Evolutionary conservation across 768 basidiomycete species (phyloP).

Genomic region (Lactarius quietus): DNA sequence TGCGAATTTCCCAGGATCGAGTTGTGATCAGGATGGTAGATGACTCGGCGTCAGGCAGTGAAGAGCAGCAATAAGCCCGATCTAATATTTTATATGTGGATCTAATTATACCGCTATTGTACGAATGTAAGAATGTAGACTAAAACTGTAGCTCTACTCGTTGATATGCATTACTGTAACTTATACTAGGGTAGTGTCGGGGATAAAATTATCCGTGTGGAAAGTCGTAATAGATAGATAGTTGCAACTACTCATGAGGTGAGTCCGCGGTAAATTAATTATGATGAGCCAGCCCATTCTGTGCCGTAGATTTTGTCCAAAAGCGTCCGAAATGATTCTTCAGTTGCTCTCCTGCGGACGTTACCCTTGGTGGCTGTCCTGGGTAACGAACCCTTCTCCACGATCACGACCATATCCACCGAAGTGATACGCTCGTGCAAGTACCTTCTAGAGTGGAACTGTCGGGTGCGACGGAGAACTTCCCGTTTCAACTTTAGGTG

Average conservation of each 20-base stretch:
- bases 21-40: constrained; percentile 10
- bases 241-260: background rate
- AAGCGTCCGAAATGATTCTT: constrained; percentile 54
- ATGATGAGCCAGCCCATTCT: constrained; percentile 15
- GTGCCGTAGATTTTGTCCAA: constrained; percentile 56
- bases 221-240: constrained; percentile 7
- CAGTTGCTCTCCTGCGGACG: constrained; percentile 72
- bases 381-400: constrained; percentile 62
- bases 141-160: constrained; percentile 3
- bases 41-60: background rate
- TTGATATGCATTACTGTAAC: constrained; percentile 14
- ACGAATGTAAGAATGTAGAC: constrained; percentile 14
- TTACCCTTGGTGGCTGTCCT: constrained; percentile 81
- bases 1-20: constrained; percentile 16
- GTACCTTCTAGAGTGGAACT: constrained; percentile 72
- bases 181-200: constrained; percentile 10
- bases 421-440: constrained; percentile 73
- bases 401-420: constrained; percentile 62
- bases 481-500: constrained; percentile 61
- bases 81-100: constrained; percentile 3
- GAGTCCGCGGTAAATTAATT: background rate
- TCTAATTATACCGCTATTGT: constrained; percentile 4
- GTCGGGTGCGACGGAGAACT: constrained; percentile 66
- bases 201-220: constrained; percentile 4
- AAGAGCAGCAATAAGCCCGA: background rate